These are phyloP conservation scores for Taphrina wiesneri DNA, from an alignment of 1,139 yeast genomes.

Conservation along the genomic window DNA sequence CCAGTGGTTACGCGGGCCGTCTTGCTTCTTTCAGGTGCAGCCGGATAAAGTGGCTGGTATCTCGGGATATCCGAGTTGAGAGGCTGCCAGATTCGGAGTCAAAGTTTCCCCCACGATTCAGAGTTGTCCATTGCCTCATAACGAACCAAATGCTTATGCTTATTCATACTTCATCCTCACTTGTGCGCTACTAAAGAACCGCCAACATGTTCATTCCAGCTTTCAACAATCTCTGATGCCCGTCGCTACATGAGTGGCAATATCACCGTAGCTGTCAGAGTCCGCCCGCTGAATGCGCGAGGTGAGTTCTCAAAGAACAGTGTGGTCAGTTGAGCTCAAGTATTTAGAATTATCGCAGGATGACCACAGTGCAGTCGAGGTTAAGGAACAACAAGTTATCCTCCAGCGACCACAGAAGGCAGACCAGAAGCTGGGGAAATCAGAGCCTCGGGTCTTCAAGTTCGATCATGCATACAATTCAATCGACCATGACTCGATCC, in stretches of 20 bases:
- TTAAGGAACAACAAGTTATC: constrained; percentile 42
- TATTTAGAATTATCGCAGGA: constrained; percentile 42
- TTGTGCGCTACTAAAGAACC: too few species aligned
- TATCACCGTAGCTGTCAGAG: constrained; percentile 49
- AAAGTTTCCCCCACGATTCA: background rate
- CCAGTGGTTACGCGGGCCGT: background rate
- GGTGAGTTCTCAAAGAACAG: constrained; percentile 34
- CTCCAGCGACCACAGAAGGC: constrained; percentile 40
- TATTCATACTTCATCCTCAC: background rate
- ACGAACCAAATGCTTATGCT: background rate
- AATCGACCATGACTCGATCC: background rate
- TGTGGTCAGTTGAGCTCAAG: constrained; percentile 3
- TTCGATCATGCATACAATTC: constrained; percentile 32
- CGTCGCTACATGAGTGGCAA: constrained; percentile 41
- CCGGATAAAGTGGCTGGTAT: background rate
- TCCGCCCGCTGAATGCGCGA: constrained; percentile 45
- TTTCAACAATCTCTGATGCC: background rate
- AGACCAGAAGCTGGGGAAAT: constrained; percentile 24
- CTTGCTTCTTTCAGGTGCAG: background rate
- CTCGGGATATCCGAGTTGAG: background rate
- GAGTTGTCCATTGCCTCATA: background rate
- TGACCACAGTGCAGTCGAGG: constrained; percentile 42
- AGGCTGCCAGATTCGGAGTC: background rate
- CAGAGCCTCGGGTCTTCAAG: constrained; percentile 37
- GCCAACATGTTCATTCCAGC: too few species aligned